Conservation (phyloP, 345 rosid species). For the Kandelia obovata region DNA sequence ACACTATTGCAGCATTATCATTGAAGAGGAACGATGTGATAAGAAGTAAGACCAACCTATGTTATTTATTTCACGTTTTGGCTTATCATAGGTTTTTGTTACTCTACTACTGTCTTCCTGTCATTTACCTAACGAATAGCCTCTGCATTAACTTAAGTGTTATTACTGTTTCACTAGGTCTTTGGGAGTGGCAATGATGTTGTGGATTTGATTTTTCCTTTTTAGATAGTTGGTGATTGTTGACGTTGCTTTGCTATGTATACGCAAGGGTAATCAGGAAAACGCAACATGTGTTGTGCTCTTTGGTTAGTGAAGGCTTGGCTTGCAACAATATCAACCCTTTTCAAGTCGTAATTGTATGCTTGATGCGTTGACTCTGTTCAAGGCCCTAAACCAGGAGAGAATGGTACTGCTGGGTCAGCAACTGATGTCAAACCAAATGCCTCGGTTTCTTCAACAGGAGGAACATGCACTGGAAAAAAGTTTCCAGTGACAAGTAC, state of each 20-base stretch:
- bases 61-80: no score
- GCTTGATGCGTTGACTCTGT: background rate
- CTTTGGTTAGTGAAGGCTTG: background rate
- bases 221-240: background rate
- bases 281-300: background rate
- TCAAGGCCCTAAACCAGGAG: constrained; percentile 78
- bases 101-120: no score
- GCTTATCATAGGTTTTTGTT: no score
- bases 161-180: no score
- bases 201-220: background rate
- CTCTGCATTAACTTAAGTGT: no score
- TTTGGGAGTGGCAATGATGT: no score
- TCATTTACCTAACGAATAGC: no score
- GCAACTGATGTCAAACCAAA: constrained; percentile 44
- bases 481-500: constrained; percentile 66
- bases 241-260: no score
- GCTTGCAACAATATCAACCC: background rate
- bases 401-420: constrained; percentile 37
- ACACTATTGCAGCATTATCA: no score
- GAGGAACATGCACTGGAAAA: constrained; percentile 46
- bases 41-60: no score
- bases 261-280: no score
- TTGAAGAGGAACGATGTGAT: no score
- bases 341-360: background rate
- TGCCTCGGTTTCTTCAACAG: constrained; percentile 34